Evolutionary conservation across 2,329 filamentous ascomycete genomes (phyloP).

Genomic region (Colletotrichum sp.): DNA sequence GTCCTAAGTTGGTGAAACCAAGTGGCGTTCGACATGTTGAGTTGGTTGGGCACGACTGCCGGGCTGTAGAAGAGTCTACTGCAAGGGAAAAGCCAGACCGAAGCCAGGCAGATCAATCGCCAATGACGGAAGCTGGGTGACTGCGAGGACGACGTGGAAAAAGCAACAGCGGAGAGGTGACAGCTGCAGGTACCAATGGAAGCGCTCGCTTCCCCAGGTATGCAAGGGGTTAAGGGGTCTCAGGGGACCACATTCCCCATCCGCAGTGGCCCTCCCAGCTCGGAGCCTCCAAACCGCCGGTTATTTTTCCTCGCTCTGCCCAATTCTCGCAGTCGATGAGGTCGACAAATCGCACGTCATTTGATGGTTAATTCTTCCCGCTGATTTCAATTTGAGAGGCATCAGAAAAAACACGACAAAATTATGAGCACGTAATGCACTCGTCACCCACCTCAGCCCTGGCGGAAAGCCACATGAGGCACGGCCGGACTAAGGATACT

Average conservation of each 20-base stretch:
- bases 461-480: not conserved
- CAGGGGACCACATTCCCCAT: not conserved
- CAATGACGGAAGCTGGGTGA: not conserved
- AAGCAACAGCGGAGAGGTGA: not conserved
- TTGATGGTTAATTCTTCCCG: not conserved
- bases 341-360: not conserved
- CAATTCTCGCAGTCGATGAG: not conserved
- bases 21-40: not conserved
- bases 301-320: not conserved
- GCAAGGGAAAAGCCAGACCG: not conserved
- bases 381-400: not conserved
- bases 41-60: not conserved
- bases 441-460: not conserved
- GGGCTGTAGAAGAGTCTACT: not conserved
- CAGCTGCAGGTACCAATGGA: slow-evolving; percentile 13
- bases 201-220: slow-evolving; percentile 2
- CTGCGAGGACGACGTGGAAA: not conserved
- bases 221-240: not conserved
- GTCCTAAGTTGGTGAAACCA: not conserved
- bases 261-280: not conserved
- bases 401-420: not conserved
- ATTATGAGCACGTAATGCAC: not conserved
- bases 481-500: not conserved
- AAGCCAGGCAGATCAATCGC: not conserved
- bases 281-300: not conserved